These are phyloP conservation scores for Boletus eberwhitei DNA, from an alignment of 768 basidiomycete species.

Conservation along the genomic window DNA sequence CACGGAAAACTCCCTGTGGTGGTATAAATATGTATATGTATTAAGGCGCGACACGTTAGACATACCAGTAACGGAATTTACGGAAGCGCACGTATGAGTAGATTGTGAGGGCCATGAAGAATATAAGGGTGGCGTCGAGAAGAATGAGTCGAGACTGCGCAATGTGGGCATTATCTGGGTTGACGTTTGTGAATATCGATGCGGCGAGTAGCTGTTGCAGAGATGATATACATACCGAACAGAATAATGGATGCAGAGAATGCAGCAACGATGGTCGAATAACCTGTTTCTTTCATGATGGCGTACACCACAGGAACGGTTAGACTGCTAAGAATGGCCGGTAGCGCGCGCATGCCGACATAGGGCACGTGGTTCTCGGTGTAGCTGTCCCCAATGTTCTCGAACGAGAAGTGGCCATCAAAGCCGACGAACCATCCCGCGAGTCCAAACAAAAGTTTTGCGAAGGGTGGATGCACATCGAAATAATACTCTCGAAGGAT, in stretches of 20 bases:
- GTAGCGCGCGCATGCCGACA: constrained; percentile 88
- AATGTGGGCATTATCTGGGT: constrained; percentile 89
- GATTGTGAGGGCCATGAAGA: constrained; percentile 94
- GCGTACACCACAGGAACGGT: constrained; percentile 90
- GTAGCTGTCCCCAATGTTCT: constrained; percentile 94
- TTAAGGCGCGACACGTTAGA: constrained; percentile 4
- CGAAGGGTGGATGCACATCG: constrained; percentile 97
- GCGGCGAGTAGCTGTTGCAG: background rate
- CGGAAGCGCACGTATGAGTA: constrained; percentile 93
- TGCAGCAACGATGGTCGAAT: constrained; percentile 84
- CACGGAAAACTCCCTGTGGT: constrained; percentile 71
- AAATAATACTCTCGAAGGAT: constrained; percentile 94
- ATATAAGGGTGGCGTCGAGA: constrained; percentile 88
- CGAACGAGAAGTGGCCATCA: constrained; percentile 91
- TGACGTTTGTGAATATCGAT: constrained; percentile 5
- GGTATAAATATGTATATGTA: constrained; percentile 1
- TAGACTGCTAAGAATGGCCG: constrained; percentile 86
- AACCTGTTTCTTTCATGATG: constrained; percentile 98
- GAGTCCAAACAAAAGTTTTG: constrained; percentile 90
- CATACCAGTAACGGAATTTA: constrained; percentile 85
- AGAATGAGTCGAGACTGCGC: constrained; percentile 96
- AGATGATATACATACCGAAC: constrained; percentile 62
- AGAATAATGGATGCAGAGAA: constrained; percentile 85
- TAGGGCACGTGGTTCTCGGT: constrained; percentile 84
- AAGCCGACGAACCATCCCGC: constrained; percentile 97